Conservation (phyloP, 2,329 filamentous ascomycete genomes). For the Arthrobotrys pseudoclavata region DNA sequence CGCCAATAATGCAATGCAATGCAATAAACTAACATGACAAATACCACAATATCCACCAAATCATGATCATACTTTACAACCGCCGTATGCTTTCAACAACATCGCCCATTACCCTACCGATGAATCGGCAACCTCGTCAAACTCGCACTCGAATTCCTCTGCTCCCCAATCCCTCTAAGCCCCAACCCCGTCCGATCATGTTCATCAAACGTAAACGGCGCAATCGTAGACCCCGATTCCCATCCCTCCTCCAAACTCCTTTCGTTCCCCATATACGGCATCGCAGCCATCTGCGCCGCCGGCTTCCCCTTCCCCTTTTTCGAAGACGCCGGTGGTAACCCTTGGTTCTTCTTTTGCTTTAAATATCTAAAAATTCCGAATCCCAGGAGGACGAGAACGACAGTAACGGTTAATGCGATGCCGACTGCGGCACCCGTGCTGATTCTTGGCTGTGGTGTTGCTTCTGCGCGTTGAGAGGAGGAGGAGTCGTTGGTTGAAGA, state of each 20-base stretch:
- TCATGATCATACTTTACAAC: too few species aligned
- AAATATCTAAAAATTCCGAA: slow-evolving; percentile 27
- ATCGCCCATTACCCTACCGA: neutral
- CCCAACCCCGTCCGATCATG: neutral
- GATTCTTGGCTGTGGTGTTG: neutral
- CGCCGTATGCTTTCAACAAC: too few species aligned
- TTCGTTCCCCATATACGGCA: slow-evolving; percentile 11
- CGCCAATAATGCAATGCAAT: too few species aligned
- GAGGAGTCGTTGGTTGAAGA: neutral
- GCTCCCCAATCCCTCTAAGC: slow-evolving; percentile 9
- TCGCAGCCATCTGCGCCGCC: neutral
- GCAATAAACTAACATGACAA: neutral
- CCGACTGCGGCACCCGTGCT: slow-evolving; percentile 19
- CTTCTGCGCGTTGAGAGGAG: neutral
- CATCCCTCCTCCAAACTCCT: slow-evolving; percentile 16
- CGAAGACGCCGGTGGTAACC: neutral
- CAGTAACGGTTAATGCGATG: slow-evolving; percentile 14
- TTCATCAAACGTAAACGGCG: slow-evolving; percentile 2
- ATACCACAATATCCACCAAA: neutral
- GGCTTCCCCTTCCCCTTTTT: neutral
- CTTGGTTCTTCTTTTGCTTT: slow-evolving; percentile 5
- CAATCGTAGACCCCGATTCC: slow-evolving; percentile 13
- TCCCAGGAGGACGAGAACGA: slow-evolving; percentile 14
- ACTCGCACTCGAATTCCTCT: slow-evolving; percentile 3
- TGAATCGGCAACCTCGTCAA: slow-evolving; percentile 7